Base-by-base conservation (phyloP, 768 basidiomycete species). In the Lactifluus volemus region DNA sequence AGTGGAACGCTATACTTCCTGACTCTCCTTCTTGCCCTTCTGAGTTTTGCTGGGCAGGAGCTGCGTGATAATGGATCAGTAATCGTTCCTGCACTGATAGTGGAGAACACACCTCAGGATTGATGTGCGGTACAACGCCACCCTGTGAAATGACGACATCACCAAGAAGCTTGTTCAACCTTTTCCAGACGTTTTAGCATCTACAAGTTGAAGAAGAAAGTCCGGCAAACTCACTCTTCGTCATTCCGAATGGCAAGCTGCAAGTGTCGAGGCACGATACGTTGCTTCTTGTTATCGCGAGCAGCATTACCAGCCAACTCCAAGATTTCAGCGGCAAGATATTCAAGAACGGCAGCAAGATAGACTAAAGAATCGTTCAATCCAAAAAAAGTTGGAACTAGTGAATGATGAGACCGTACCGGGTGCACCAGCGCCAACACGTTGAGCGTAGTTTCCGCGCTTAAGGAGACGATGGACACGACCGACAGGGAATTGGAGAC, bases 161-260 rank as follows among this genome's bases (percentile, higher is more conserved):
- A 29, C 85, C 87, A 48, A 89, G 81, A 49, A 89, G 78, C 69
- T 77, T 81, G 73, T 84, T 84, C 72, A 89, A 74, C 68, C 85
- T 87, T n/a, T 12, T 10, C 7, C n/a, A 60, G 11, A 41, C n/a
- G 5, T 12, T 30, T 41, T 8, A 49, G 34, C 41, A 56, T 14
- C 21, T 1, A 12, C 6, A 21, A 10, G 15, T 54, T 1, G 3
- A 53, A 14, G 12, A 2, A 14, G 12, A 2, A 2, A 39, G 39
- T 15, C 9, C 5, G 47, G 32, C 7, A 14, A 9, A 75, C 82
- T 61, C 67, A 86, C 86, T 91, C 92, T 74, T 95, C 92, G 64
- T 95, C 92, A 73, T 95, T 92, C 54, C 94, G 84, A 75, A 97
- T 93, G 64, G 93, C 93, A 65, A 96, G 84, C 73, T 97, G 93